Conservation (phyloP, 148 eudicot genomes). For the Nepenthes gracilis region DNA sequence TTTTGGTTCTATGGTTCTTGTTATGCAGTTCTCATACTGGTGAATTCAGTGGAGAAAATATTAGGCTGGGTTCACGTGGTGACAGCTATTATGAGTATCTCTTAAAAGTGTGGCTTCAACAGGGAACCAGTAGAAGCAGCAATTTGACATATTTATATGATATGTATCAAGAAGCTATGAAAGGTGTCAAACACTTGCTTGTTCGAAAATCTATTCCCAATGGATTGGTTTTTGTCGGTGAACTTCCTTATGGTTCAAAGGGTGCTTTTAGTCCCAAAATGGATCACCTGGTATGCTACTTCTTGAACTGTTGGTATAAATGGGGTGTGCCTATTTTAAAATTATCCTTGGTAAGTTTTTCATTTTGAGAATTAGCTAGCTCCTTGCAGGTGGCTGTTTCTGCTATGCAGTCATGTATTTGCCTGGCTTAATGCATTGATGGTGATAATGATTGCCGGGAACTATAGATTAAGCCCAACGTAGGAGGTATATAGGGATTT, state of each 20-base stretch:
- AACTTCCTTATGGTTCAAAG: slow-evolving; percentile 63
- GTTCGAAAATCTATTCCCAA: slow-evolving; percentile 72
- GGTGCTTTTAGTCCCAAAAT: slow-evolving; percentile 84
- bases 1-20: slow-evolving; percentile 1
- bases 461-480: too few relatives aligned
- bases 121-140: slow-evolving; percentile 24
- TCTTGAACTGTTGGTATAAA: background rate
- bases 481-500: too few relatives aligned
- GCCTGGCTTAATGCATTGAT: too few relatives aligned
- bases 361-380: background rate
- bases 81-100: slow-evolving; percentile 98
- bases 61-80: slow-evolving; percentile 94
- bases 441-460: too few relatives aligned
- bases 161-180: slow-evolving; percentile 92
- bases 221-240: slow-evolving; percentile 81
- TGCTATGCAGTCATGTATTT: too few relatives aligned
- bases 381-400: too few relatives aligned
- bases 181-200: slow-evolving; percentile 83
- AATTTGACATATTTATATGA: slow-evolving; percentile 61
- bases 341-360: background rate
- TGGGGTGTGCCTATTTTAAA: background rate
- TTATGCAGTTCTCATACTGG: slow-evolving; percentile 73
- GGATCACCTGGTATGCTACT: slow-evolving; percentile 84
- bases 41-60: slow-evolving; percentile 74
- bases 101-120: slow-evolving; percentile 91